Conservation (phyloP, 106 monocot species). For the Alisma plantagoaquatica region DNA sequence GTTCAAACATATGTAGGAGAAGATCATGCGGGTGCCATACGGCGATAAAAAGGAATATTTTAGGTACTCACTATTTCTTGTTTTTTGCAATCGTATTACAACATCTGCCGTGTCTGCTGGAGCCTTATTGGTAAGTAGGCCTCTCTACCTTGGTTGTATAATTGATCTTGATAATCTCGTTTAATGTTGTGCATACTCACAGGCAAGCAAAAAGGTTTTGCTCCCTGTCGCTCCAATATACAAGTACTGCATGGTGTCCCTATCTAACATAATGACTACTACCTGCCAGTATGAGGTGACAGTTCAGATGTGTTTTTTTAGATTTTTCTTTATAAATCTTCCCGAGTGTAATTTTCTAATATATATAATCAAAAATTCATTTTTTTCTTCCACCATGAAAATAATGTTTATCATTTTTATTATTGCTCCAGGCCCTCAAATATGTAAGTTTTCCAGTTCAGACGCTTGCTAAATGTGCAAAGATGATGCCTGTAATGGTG, state of each 20-base stretch:
- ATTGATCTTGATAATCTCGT: neutral
- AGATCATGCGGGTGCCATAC: constrained; percentile 96
- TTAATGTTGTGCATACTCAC: neutral
- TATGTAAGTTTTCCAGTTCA: constrained; percentile 99
- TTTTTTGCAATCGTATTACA: constrained; percentile 82
- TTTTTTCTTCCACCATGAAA: no score
- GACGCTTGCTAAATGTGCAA: constrained; percentile 96
- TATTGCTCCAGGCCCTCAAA: constrained; percentile 80
- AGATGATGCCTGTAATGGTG: constrained; percentile 99
- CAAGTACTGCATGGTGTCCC: constrained; percentile 67
- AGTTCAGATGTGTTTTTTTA: neutral
- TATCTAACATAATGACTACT: constrained; percentile 93
- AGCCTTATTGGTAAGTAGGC: constrained; percentile 51
- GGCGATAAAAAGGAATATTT: constrained; percentile 80
- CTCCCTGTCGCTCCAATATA: constrained; percentile 83
- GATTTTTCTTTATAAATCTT: no score
- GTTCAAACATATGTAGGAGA: constrained; percentile 86
- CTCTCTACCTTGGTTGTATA: neutral
- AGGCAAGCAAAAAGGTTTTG: constrained; percentile 79
- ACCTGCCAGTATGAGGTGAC: constrained; percentile 94
- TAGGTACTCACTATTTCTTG: constrained; percentile 85
- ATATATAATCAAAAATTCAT: neutral
- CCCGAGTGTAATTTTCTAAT: neutral
- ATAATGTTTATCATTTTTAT: neutral
- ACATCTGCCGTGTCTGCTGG: constrained; percentile 76